Base-by-base conservation (phyloP, 805 yeast genomes). In the Kuraishia hungarica region DNA sequence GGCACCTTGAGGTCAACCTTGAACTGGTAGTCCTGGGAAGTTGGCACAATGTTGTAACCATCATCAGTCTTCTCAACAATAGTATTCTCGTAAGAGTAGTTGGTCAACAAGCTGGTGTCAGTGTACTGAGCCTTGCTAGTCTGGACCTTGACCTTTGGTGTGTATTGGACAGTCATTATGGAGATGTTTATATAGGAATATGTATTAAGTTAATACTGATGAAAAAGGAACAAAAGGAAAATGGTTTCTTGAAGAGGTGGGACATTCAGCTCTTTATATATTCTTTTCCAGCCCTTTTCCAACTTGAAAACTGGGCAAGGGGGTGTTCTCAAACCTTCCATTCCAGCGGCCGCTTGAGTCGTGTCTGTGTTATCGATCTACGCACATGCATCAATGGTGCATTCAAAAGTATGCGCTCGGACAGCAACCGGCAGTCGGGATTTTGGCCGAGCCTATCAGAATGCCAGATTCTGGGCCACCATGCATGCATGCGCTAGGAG, bases 1-100 rank as follows among this genome's bases (percentile, higher is more conserved):
- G 97, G 96, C 50, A 85, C 82, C 56, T 77, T 79, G 67, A 89
- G 78, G 63, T 90, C 96, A 53, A 89, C 85, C 71, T 89, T 89
- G 79, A 92, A 93, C 67, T 90, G 86, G 67, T 89, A 89, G 61
- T 89, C 86, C 60, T 79, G 79, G 55, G 79, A 67, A 54, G 85
- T 80, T 22, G 96, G 96, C 21, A 85, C 82, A 53, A 92, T 96
- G 50, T 73, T 67, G 64, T 78, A 79, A 43, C 87, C 89, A 48
- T 71, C 75, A 23, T 71, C 72, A 28, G 72, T 67, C 60, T 77
- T 75, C 58, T 81, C 79, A 51, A 89, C 96, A 54, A 78, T 60
- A n/a, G 96, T 86, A 62, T 87, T 89, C 67, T 86, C 87, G 69
- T 87, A 87, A 22, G 81, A 76, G 74, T 83, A 87, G 65, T 81